phyloP scores from a whole-genome alignment of 257 asterid genomes.

The Misopates orontium region DNA sequence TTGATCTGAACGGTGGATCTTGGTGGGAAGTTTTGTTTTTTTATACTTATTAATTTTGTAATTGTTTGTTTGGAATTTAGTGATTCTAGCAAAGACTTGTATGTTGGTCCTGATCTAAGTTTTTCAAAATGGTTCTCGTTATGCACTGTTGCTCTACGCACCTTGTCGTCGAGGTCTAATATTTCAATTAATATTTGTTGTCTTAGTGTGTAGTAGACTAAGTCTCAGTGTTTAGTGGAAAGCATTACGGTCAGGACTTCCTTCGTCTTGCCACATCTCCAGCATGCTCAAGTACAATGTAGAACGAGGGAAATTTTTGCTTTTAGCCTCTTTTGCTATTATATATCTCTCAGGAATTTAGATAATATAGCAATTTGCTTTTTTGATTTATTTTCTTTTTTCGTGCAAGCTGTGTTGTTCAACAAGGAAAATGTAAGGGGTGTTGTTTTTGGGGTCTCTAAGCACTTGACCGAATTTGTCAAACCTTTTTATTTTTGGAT shows the following conservation, averaged over 20 bases:
- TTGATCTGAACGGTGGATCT: no score
- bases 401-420: no score
- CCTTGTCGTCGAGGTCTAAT: constrained; percentile 12
- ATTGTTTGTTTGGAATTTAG: neutral
- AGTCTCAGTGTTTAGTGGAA: neutral
- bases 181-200: neutral
- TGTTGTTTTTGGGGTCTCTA: no score
- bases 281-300: neutral
- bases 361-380: no score
- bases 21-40: neutral
- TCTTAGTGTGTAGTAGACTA: neutral
- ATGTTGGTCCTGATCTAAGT: neutral
- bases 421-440: no score
- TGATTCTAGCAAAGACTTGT: neutral
- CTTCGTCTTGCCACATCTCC: neutral
- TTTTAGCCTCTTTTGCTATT: no score
- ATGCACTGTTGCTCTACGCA: neutral
- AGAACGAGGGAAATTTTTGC: neutral
- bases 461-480: no score
- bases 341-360: no score
- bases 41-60: no score
- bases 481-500: no score
- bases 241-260: neutral
- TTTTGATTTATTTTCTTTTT: no score
- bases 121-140: neutral